Evolutionary conservation across 805 yeast genomes (phyloP), one percentile per base, ranked within the genome.

Genomic region (Starmera pachycereana): DNA sequence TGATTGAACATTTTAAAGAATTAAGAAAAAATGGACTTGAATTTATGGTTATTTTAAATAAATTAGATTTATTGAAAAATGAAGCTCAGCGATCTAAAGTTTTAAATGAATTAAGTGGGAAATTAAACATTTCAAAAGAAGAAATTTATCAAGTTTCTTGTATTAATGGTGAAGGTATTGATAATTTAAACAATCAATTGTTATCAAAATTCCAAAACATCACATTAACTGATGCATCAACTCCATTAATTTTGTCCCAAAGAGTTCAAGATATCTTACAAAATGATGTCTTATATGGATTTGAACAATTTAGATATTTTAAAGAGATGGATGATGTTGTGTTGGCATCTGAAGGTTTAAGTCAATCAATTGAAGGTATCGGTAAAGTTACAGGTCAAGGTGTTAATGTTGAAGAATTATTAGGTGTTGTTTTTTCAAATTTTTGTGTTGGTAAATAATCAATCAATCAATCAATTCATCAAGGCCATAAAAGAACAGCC

Each of bases 301-400:
- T 90, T 36, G 68, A 73, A n/a, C 78, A 77, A 43, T 87, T 84
- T 52, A 53, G 70, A 13, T 41, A 53, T 2, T 70, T 70, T 54
- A 70, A 66, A 39, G 62, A 68, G 4, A 58, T 65, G 13, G 74
- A 74, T 33, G 97, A 89, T 48, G 76, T 87, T 2, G 90, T 86
- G 0, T 57, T 87, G 32, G 95, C 95, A 0, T 65, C 85, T 1
- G 96, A 90, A 44, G 79, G 82, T 40, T 65, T 92, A 32, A 71
- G 72, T 37, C 71, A 71, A 37, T 78, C 96, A 1, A 77, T 81
- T 14, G 87, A 81, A 12, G 96, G 96, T 0, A 82, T 92, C 32
- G 97, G 97, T 0, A 84, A 80, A 52, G 83, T 92, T 22, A 89
- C 97, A 0, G 98, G 97, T 1, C 83, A 84, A 32, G 74, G 86